These are phyloP conservation scores for Pichia eremophila DNA, from an alignment of 805 yeast species.

Conservation along the genomic window DNA sequence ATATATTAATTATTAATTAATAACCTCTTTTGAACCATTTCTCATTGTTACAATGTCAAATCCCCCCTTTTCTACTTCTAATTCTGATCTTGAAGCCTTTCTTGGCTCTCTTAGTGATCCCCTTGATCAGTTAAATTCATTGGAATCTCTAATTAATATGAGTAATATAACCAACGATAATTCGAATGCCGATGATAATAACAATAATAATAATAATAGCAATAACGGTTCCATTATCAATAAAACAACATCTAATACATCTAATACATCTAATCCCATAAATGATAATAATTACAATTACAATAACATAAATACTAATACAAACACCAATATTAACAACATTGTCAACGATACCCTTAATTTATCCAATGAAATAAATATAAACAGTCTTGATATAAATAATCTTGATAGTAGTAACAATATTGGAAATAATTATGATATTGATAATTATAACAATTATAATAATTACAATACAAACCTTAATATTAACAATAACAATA, in stretches of 20 bases:
- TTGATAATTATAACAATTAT: background rate
- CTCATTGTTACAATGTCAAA: no score
- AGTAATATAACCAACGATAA: background rate
- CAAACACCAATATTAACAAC: background rate
- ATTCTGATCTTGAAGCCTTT: background rate
- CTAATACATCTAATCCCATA: no score
- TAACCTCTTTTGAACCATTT: no score
- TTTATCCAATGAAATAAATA: no score
- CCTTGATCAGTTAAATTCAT: background rate
- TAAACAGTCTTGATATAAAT: no score
- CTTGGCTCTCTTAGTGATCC: background rate
- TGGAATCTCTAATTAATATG: background rate
- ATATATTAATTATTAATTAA: no score
- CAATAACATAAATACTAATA: background rate
- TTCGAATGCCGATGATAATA: background rate
- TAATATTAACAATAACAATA: background rate
- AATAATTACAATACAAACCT: background rate
- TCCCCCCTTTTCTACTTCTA: background rate
- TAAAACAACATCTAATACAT: no score
- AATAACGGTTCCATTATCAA: no score
- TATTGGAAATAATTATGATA: no score
- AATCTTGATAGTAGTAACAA: no score
- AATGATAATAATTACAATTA: background rate
- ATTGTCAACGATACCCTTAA: no score
- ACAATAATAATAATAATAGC: background rate